Base-by-base conservation (phyloP, 768 basidiomycete species). In the Suillus paluster region DNA sequence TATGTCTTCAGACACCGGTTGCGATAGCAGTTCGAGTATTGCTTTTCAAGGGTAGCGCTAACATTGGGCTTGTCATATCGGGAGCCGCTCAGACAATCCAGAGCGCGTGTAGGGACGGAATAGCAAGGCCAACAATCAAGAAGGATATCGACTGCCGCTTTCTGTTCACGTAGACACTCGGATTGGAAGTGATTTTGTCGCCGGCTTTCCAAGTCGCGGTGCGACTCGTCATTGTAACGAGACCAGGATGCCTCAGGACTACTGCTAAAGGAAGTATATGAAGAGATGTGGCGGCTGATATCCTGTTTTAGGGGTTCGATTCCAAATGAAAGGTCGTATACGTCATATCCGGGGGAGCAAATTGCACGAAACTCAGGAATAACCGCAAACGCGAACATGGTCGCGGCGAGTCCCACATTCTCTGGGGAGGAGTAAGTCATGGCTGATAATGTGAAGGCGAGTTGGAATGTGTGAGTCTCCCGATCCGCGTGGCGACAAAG, bases 391-490 rank as follows among this genome's bases (percentile, higher is more conserved):
- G 79, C 72, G 6, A 80, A 59, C 2, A 79, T 58, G 4, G 69
- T 67, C 12, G 71, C 64, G 15, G 74, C 63, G 25, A 75, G 60
- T n/a, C 58, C 53, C 3, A 58, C 19, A 39, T 60, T 27, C 0
- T 55, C 9, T 1, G 70, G 57, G 10, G 70, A 70, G 3, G 55
- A 62, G 58, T 76, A 78, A 14, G 57, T 70, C 66, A 77, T 67
- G 9, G 73, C 69, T 25, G 74, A 62, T 11, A 77, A 66, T 3
- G 68, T 67, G 56, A 77, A 77, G n/a, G 67, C 58, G 25, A 77
- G 36, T 52, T 62, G 61, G 48, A 60, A 71, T 8, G 61, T 63
- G 46, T 61, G 44, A 27, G 63, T 38, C 30, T 45, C 17, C 27
- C 27, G 44, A 21, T 58, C 12, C 34, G 58, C 53, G 15, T 17